Percentiles rank a stretch among this genome's conserved stretches.
phyloP scores from a whole-genome alignment of 2,329 filamentous ascomycete species.

The Ilyonectria robusta region DNA sequence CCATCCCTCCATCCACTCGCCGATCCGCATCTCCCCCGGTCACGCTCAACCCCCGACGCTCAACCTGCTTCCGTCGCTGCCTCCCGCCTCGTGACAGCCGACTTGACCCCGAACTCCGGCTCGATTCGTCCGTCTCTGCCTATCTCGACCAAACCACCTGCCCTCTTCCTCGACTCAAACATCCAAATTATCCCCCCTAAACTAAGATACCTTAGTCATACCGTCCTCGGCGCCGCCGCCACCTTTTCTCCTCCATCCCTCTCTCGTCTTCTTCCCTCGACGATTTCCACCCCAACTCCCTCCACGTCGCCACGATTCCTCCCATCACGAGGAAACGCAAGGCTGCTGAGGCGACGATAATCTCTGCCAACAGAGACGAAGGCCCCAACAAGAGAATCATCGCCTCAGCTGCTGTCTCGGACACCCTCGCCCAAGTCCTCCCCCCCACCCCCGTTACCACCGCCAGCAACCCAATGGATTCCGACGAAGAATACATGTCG shows the following conservation, averaged over 20 bases:
- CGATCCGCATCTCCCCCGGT: not conserved
- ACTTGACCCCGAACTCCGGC: conserved; percentile 8
- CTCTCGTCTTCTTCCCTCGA: not conserved
- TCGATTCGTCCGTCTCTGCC: conserved; percentile 10
- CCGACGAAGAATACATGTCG: conserved; percentile 94
- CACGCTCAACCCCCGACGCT: not conserved
- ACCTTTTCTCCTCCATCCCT: conserved; percentile 7
- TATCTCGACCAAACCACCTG: conserved; percentile 24
- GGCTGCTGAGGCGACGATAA: conserved; percentile 75
- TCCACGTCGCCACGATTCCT: conserved; percentile 68
- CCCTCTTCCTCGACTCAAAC: conserved; percentile 17
- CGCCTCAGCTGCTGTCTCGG: conserved; percentile 64
- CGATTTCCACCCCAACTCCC: conserved; percentile 11
- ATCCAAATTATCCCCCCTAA: conserved; percentile 10
- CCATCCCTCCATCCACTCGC: not conserved
- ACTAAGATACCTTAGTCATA: conserved; percentile 29
- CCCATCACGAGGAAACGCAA: conserved; percentile 73
- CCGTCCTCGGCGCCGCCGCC: conserved; percentile 27
- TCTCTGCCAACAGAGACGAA: conserved; percentile 59
- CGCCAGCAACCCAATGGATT: conserved; percentile 83
- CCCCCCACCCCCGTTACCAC: conserved; percentile 72
- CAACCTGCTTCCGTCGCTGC: not conserved
- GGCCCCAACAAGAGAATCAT: conserved; percentile 68
- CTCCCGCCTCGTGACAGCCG: conserved; percentile 27
- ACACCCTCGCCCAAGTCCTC: conserved; percentile 55